Base-by-base conservation (phyloP, 805 yeast species). In the Naumovozyma castellii region DNA sequence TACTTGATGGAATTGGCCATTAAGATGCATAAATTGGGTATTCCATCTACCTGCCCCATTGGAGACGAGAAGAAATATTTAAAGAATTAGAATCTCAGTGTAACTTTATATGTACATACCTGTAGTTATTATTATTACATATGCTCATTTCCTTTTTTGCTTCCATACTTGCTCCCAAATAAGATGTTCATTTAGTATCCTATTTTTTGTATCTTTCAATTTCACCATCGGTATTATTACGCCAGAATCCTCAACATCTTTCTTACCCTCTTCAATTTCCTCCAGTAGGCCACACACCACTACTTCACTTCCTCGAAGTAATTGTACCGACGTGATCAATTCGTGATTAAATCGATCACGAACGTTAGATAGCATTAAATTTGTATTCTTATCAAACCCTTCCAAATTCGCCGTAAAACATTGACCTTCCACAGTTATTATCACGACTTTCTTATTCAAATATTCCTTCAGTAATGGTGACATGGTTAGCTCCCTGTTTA, bases 1-100 rank as follows among this genome's bases (percentile, higher is more conserved):
- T 90, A 88, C 57, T 64, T 90, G 45, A 67, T 90, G 52, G 95
- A 84, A 46, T 61, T 88, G 48, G 95, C 92, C 1, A 73, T 88
- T 29, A 82, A 82, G 56, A 84, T 87, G 95, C 73, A 75, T 48
- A 75, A 72, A 49, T 59, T 75, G 40, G 87, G 86, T 1, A 71
- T 86, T 32, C 73, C 80, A 8, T 68, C 78, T 15, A 22, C 27
- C 10, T 22, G 27, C 10, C 9, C 27, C 10, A 10, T 22, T 22
- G 27, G 69, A 9, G 59, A 53, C 31, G 67, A 62, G 43, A 56
- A 51, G 43, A 50, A 50, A 9, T 51, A 50, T 32, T 32, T 52
- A 27, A 40, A 36, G 27, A 35, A 36, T 31, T 18, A 34, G 34
- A 48, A 50, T 3, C 10, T 6, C 9, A 22, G 10, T 22, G 27